These are phyloP conservation scores for Rhynchospora tenuis DNA, from an alignment of 176 grass and related monocot genomes.

Conservation along the genomic window DNA sequence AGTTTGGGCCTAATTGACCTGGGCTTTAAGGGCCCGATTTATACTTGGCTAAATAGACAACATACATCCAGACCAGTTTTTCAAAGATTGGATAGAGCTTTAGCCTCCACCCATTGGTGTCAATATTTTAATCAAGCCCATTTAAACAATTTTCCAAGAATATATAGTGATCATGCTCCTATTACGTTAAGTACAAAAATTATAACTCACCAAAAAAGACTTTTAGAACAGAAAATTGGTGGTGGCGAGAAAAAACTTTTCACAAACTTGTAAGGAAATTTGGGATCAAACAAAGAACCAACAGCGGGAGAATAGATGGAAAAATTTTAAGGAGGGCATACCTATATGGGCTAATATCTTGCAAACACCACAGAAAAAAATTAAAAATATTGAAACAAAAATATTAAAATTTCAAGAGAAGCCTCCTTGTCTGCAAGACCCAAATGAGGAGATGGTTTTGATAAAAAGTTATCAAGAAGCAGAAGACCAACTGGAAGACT, in stretches of 20 bases:
- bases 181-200: too few relatives aligned
- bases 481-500: too few relatives aligned
- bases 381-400: too few relatives aligned
- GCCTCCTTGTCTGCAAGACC: not conserved
- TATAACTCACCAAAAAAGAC: rapidly evolving
- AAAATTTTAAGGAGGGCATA: too few relatives aligned
- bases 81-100: not conserved
- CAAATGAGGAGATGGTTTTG: not conserved
- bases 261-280: too few relatives aligned
- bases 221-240: too few relatives aligned
- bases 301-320: too few relatives aligned
- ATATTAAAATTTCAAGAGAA: too few relatives aligned
- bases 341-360: too few relatives aligned
- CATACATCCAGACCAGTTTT: not conserved
- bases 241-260: too few relatives aligned
- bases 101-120: not conserved
- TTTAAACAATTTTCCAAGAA: not conserved
- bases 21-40: not conserved
- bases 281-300: too few relatives aligned
- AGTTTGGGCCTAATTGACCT: not conserved
- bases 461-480: not conserved
- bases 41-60: not conserved
- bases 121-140: not conserved
- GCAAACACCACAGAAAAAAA: too few relatives aligned
- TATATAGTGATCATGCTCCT: not conserved